Evolutionary conservation across 2,329 filamentous ascomycete species (phyloP), one percentile per base, ranked within the genome.

Genomic region (Microdochium trichocladiopsis): DNA sequence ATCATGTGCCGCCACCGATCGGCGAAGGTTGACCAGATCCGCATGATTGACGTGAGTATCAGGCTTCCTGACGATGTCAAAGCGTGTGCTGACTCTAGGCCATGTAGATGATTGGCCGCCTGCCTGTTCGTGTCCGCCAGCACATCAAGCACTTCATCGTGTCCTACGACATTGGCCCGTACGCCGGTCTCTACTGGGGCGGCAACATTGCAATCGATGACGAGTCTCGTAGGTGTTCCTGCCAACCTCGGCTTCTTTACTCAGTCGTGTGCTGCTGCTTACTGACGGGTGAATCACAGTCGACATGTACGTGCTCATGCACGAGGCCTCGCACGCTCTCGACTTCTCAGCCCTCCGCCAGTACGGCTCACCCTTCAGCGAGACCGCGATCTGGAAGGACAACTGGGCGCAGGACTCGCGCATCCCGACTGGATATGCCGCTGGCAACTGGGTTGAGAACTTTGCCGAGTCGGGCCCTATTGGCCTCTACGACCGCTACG

Each of bases 1-100:
- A 58, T 61, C 49, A 60, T 68, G 45, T 68, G 66, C 51, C 57
- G 66, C 1, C 63, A 66, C 53, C 61, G 57, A 45, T 52, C 61
- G 28, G 55, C 62, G 10, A 51, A 53, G 1, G 52, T 59, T n/a
- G 56, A 50, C 53, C 48, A 61, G 50, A 45, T 48, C 3, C 55
- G 59, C 23, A 63, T 67, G 57, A 56, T 61, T 12, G 58, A 60
- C 41, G 51, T 55, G 47, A 49, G 51, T 51, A 56, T 61, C 33
- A 58, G 64, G 18, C 65, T n/a, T n/a, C n/a, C n/a, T n/a, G n/a
- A n/a, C n/a, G n/a, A n/a, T n/a, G n/a, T n/a, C n/a, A n/a, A n/a
- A n/a, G n/a, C n/a, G n/a, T n/a, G n/a, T n/a, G n/a, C n/a, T 64
- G 56, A 54, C 59, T 16, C 56, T 33, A 33, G 8, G 14, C 28